phyloP scores from a whole-genome alignment of 495 filamentous ascomycete genomes.

The Xylaria palmicola region DNA sequence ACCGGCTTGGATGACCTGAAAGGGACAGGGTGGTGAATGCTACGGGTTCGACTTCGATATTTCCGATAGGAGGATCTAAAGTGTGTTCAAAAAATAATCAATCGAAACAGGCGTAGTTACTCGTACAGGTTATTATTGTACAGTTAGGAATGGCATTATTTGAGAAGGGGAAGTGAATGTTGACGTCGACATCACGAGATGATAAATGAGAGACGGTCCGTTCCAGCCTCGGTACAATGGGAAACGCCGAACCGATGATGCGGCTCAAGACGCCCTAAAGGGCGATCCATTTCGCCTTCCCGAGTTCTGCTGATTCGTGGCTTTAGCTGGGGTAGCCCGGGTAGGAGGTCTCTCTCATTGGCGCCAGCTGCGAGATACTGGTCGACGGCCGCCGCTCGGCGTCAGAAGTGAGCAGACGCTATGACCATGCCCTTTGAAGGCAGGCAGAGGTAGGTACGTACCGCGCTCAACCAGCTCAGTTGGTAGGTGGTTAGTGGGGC shows the following conservation, averaged over 20 bases:
- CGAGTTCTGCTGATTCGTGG: not conserved
- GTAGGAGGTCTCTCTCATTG: not conserved
- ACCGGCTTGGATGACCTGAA: no score
- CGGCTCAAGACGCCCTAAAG: conserved; percentile 2
- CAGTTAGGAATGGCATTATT: not conserved
- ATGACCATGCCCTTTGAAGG: no score
- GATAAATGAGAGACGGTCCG: not conserved
- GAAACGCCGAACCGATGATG: not conserved
- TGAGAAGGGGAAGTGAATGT: conserved; percentile 9
- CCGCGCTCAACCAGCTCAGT: no score
- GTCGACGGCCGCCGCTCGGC: no score
- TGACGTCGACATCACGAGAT: conserved; percentile 21
- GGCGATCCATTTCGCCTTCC: not conserved
- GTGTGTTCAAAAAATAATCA: not conserved
- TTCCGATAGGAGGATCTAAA: not conserved
- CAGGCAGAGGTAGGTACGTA: no score
- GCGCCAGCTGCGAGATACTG: conserved; percentile 6
- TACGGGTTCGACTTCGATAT: no score
- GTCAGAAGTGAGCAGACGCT: no score
- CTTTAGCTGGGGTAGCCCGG: no score
- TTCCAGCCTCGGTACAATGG: conserved; percentile 15
- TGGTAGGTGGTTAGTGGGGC: conserved; percentile 1
- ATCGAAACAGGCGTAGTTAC: not conserved
- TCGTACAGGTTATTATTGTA: not conserved
- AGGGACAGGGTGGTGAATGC: no score